Percentiles rank a stretch among this genome's conserved stretches.
These are phyloP conservation scores for Colletotrichum cordylinicola DNA, from an alignment of 2,329 filamentous ascomycete species.

Conservation along the genomic window DNA sequence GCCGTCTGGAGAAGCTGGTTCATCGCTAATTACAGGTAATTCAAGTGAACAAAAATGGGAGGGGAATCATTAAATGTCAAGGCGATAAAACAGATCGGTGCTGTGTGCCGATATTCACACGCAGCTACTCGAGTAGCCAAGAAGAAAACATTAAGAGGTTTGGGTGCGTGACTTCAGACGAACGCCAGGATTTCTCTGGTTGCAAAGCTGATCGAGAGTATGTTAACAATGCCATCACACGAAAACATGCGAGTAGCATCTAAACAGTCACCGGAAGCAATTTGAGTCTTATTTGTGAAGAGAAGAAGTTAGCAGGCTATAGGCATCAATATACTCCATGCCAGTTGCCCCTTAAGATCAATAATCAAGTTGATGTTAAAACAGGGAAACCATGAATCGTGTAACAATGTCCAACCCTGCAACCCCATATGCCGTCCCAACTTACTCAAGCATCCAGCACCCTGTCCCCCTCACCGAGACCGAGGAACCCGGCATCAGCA, in stretches of 20 bases:
- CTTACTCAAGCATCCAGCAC: not conserved
- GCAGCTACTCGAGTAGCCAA: not conserved
- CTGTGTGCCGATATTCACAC: not conserved
- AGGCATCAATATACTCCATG: not conserved
- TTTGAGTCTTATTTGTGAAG: not conserved
- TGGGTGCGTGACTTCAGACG: not conserved
- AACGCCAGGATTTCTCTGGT: not conserved
- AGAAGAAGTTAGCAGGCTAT: not conserved
- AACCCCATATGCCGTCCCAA: not conserved
- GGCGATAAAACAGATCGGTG: rapidly evolving
- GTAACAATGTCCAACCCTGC: not conserved
- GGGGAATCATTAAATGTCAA: not conserved
- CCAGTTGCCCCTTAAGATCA: not conserved
- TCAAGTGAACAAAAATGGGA: not conserved
- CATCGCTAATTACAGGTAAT: not conserved
- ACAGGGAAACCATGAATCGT: not conserved
- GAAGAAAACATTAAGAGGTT: not conserved
- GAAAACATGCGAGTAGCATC: not conserved
- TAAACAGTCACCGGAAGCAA: not conserved
- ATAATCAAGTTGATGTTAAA: not conserved
- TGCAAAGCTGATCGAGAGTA: not conserved
- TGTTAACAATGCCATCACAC: not conserved
- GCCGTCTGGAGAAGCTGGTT: not conserved
- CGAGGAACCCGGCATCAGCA: not conserved
- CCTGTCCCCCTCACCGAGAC: not conserved